Conservation (phyloP, 306 rosid species). For the Begonia masoniana region DNA sequence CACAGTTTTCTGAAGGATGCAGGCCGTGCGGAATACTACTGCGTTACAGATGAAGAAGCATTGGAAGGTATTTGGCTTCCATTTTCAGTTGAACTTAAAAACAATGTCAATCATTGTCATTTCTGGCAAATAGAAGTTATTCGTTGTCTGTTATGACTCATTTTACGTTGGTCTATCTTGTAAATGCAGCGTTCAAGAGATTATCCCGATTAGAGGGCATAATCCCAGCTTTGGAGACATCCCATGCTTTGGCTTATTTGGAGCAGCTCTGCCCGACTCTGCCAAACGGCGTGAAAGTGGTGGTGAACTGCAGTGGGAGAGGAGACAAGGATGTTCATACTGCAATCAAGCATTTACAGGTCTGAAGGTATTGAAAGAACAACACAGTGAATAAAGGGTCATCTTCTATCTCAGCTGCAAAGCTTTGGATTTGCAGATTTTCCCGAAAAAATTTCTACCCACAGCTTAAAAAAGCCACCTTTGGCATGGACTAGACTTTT, state of each 20-base stretch:
- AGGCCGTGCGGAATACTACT: conserved; percentile 76
- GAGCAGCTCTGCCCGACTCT: conserved; percentile 80
- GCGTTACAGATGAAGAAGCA: conserved; percentile 86
- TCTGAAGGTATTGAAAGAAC: conserved; percentile 14
- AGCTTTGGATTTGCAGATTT: too few relatives aligned
- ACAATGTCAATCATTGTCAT: neutral
- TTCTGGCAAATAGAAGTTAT: neutral
- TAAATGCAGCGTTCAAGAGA: conserved; percentile 63
- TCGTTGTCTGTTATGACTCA: too few relatives aligned
- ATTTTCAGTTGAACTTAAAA: neutral
- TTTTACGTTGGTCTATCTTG: neutral
- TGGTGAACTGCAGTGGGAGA: conserved; percentile 83
- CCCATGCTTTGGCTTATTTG: conserved; percentile 84
- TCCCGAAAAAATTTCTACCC: too few relatives aligned
- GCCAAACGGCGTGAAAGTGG: conserved; percentile 60
- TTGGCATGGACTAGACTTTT: too few relatives aligned
- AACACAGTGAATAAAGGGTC: too few relatives aligned
- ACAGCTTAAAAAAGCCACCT: too few relatives aligned
- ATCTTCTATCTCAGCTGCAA: too few relatives aligned
- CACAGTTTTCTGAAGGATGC: conserved; percentile 82
- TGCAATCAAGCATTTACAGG: conserved; percentile 66
- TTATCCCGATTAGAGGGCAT: conserved; percentile 84
- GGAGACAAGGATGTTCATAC: conserved; percentile 97
- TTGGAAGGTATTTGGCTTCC: conserved; percentile 51
- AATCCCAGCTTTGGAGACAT: conserved; percentile 92